phyloP scores from a whole-genome alignment of 1,284 basidiomycete species.

The Trichosporon asahii region DNA sequence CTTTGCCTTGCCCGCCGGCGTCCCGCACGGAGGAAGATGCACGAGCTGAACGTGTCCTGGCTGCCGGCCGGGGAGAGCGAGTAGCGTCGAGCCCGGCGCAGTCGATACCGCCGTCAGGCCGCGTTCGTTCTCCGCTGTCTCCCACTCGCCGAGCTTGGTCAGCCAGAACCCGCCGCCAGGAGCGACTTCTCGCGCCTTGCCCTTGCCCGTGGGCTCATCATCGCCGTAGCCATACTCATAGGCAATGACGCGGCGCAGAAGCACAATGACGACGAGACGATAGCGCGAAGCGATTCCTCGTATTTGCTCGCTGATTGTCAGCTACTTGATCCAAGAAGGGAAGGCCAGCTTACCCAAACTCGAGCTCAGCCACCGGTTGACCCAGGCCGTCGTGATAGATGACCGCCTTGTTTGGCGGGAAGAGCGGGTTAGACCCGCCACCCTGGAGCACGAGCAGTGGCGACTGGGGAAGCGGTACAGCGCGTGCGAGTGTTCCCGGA shows the following conservation, averaged over 20 bases:
- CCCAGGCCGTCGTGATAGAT: conserved; percentile 78
- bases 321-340: background rate
- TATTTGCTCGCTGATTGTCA: conserved; percentile 65
- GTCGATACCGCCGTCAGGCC: conserved; percentile 80
- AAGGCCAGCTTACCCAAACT: conserved; percentile 59
- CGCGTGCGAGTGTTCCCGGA: conserved; percentile 68
- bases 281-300: conserved; percentile 73
- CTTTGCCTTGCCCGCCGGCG: conserved; percentile 17
- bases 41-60: conserved; percentile 86
- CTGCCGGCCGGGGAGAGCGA: conserved; percentile 84
- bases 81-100: conserved; percentile 68
- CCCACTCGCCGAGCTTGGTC: conserved; percentile 74
- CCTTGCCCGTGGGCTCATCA: conserved; percentile 22
- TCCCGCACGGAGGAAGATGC: conserved; percentile 70
- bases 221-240: conserved; percentile 64
- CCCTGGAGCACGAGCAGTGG: conserved; percentile 86
- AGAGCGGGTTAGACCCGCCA: conserved; percentile 83
- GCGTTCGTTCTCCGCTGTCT: conserved; percentile 80
- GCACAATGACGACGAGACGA: conserved; percentile 77
- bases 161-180: conserved; percentile 33
- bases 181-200: conserved; percentile 19
- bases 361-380: conserved; percentile 77
- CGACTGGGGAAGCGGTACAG: conserved; percentile 74
- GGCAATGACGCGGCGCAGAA: conserved; percentile 71
- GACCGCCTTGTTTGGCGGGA: conserved; percentile 90